Conservation (phyloP, 2,329 filamentous ascomycete genomes). For the Aspergillus aculeatus region DNA sequence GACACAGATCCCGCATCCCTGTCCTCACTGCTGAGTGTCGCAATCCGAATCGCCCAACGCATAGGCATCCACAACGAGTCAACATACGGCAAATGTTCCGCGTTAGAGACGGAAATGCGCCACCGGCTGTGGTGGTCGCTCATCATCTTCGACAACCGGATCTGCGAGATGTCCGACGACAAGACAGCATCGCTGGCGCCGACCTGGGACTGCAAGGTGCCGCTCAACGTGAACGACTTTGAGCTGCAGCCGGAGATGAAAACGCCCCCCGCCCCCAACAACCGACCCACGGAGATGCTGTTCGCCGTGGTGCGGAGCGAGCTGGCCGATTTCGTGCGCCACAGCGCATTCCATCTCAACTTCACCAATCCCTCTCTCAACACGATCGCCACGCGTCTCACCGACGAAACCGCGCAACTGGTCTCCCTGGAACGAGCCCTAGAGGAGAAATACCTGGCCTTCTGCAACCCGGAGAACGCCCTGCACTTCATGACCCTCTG, state of each 20-base stretch:
- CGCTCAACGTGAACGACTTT: constrained; percentile 46
- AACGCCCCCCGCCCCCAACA: constrained; percentile 26
- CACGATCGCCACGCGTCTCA: constrained; percentile 17
- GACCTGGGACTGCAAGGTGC: constrained; percentile 46
- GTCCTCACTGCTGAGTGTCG: constrained; percentile 63
- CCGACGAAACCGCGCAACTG: constrained; percentile 28
- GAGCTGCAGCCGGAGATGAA: constrained; percentile 44
- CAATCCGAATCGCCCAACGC: constrained; percentile 65
- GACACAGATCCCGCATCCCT: constrained; percentile 59
- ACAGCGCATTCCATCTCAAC: constrained; percentile 46
- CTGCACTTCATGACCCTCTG: constrained; percentile 52
- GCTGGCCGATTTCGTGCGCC: constrained; percentile 42
- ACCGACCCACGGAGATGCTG: constrained; percentile 41
- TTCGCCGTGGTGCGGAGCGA: constrained; percentile 47
- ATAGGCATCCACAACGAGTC: constrained; percentile 68
- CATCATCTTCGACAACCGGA: constrained; percentile 65
- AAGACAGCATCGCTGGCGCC: constrained; percentile 38
- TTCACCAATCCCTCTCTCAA: constrained; percentile 46
- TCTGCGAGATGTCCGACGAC: constrained; percentile 64
- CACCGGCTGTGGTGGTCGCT: constrained; percentile 73
- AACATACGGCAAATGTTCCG: constrained; percentile 41
- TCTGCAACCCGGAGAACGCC: constrained; percentile 42
- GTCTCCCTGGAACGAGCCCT: constrained; percentile 41
- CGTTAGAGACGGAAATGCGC: constrained; percentile 67
- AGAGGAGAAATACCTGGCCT: constrained; percentile 49